A percentile compares a stretch with the other conserved stretches of the same genome.
These are phyloP conservation scores for Encephalitozoon hellem DNA, from an alignment of 371 early-diverging fungal genomes.

Conservation along the genomic window DNA sequence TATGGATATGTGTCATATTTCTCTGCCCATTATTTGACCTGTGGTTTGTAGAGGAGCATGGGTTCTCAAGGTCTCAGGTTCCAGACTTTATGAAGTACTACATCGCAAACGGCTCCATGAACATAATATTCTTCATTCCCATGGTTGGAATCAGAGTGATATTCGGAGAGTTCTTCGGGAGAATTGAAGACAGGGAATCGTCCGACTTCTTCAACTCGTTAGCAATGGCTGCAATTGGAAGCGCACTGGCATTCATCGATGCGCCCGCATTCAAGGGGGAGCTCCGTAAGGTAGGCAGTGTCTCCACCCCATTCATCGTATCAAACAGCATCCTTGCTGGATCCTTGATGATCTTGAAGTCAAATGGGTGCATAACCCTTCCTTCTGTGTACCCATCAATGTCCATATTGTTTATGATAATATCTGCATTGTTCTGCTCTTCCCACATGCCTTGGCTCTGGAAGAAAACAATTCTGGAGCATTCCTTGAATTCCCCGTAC, in stretches of 20 bases:
- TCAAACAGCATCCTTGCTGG: neutral
- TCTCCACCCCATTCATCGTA: neutral
- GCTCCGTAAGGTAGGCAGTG: neutral
- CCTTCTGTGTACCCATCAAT: neutral
- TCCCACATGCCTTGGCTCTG: neutral
- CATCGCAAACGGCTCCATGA: neutral
- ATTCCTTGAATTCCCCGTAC: neutral
- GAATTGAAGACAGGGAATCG: neutral
- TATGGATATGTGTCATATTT: neutral
- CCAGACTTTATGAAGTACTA: neutral
- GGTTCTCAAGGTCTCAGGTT: neutral
- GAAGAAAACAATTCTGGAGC: neutral
- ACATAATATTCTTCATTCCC: neutral
- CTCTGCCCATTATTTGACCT: neutral
- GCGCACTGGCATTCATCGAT: neutral
- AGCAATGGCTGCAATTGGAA: neutral
- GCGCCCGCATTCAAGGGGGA: neutral
- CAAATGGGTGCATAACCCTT: neutral
- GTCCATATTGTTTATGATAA: neutral
- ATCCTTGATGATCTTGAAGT: neutral
- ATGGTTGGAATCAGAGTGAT: neutral
- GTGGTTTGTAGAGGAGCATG: conserved; percentile 10
- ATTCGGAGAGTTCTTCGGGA: neutral
- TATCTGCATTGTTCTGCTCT: neutral
- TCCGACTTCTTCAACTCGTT: neutral